Evolutionary conservation across 2,329 filamentous ascomycete genomes (phyloP).

Genomic region (Talaromyces sp.): DNA sequence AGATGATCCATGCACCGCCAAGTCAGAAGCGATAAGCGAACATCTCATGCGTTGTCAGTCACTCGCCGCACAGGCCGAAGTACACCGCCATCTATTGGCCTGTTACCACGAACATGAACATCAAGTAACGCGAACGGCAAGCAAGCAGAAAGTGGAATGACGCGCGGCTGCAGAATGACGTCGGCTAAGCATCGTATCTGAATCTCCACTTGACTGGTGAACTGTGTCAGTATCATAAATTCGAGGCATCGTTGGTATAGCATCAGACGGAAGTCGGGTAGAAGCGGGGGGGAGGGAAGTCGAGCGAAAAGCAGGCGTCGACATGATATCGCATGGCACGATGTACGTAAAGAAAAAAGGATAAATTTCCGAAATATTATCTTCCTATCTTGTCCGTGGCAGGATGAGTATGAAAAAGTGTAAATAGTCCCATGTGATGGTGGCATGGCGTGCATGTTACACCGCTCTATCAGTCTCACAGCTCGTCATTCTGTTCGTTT

Average conservation of each 20-base stretch:
- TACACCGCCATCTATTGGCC: conserved; percentile 2
- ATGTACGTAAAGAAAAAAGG: background rate
- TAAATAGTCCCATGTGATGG: conserved; percentile 3
- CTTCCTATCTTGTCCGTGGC: background rate
- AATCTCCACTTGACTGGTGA: background rate
- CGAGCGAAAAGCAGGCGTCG: background rate
- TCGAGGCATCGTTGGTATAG: background rate
- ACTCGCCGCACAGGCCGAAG: background rate
- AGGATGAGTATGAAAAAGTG: background rate
- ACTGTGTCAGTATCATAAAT: background rate
- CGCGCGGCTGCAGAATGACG: background rate
- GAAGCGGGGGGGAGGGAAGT: background rate
- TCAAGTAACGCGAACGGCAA: background rate
- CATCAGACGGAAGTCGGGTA: background rate
- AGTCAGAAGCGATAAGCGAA: background rate
- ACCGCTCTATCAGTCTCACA: background rate
- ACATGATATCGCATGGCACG: background rate
- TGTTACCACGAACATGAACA: background rate
- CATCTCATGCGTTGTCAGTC: background rate
- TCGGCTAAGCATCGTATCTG: background rate
- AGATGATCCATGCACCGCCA: background rate
- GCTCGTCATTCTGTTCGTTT: background rate
- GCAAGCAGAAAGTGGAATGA: background rate
- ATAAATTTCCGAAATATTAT: background rate
- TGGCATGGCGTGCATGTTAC: background rate